These are phyloP conservation scores for Botryotinia convoluta DNA, from an alignment of 2,329 filamentous ascomycete species.

Conservation along the genomic window DNA sequence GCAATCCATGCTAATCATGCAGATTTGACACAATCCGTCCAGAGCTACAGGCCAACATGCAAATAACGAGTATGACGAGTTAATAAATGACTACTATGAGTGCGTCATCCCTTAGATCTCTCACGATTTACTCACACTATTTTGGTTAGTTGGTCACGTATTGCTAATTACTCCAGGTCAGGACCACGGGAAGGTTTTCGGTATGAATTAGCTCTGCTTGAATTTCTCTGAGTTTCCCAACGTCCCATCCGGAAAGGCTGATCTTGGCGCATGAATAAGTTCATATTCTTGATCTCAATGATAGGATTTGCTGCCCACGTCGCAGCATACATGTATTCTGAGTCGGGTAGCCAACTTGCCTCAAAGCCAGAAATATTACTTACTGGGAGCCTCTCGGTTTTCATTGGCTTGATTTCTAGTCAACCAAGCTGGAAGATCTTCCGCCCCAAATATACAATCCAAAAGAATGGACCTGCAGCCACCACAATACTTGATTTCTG, in stretches of 20 bases:
- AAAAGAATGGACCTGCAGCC: neutral
- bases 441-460: neutral
- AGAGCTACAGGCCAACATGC: neutral
- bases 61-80: neutral
- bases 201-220: neutral
- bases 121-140: neutral
- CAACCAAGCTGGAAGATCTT: neutral
- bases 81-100: neutral
- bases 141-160: neutral
- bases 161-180: neutral
- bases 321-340: neutral
- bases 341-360: neutral
- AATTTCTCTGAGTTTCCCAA: neutral
- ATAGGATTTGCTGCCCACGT: neutral
- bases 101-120: neutral
- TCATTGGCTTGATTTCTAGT: neutral
- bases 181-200: neutral
- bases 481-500: neutral
- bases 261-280: neutral
- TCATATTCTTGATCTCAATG: neutral
- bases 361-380: neutral
- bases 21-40: neutral
- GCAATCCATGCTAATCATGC: neutral
- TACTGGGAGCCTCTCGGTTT: too few species aligned
- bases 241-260: neutral